A percentile compares a stretch with the other conserved stretches of the same genome.
Conservation (phyloP, 2,329 filamentous ascomycete species). For the Microdochium trichocladiopsis region DNA sequence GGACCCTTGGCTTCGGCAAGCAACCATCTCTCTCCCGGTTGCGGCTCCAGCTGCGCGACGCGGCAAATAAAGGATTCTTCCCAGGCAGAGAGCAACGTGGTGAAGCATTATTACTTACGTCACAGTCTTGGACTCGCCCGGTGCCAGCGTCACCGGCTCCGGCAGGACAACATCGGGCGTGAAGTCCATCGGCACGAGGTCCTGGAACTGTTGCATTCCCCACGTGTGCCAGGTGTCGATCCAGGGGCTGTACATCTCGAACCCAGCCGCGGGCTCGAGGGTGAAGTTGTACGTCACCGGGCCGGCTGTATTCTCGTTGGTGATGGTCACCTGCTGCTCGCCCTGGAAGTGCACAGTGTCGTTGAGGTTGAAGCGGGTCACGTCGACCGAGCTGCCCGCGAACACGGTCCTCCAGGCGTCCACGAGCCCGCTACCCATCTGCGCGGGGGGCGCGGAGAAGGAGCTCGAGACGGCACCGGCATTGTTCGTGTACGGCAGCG, state of each 20-base stretch:
- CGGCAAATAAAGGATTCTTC: too few relatives aligned
- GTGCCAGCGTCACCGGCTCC: constrained; percentile 11
- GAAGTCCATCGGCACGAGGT: constrained; percentile 5
- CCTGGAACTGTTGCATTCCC: constrained; percentile 1
- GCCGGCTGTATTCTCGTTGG: constrained; percentile 32
- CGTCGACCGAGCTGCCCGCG: constrained; percentile 20
- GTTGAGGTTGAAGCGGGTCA: constrained; percentile 27
- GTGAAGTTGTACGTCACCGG: constrained; percentile 31
- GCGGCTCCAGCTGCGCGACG: too few relatives aligned
- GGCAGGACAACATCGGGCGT: constrained; percentile 2
- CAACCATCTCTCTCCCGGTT: too few relatives aligned
- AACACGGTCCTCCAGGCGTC: constrained; percentile 27
- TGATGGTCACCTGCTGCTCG: constrained; percentile 27
- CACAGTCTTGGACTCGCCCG: constrained; percentile 16
- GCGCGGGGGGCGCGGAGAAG: constrained; percentile 1
- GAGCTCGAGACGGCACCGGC: not conserved
- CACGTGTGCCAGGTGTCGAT: constrained; percentile 1
- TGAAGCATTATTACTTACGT: too few relatives aligned
- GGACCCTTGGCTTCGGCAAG: too few relatives aligned
- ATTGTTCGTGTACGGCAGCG: constrained; percentile 10
- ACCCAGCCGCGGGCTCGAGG: constrained; percentile 32
- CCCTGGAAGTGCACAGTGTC: constrained; percentile 26
- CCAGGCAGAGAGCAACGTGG: too few relatives aligned
- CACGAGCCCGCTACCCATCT: constrained; percentile 18
- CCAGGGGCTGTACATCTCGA: constrained; percentile 19